Evolutionary conservation across 2,329 filamentous ascomycete genomes (phyloP).

Genomic region (Berkeleyomyces rouxiae): DNA sequence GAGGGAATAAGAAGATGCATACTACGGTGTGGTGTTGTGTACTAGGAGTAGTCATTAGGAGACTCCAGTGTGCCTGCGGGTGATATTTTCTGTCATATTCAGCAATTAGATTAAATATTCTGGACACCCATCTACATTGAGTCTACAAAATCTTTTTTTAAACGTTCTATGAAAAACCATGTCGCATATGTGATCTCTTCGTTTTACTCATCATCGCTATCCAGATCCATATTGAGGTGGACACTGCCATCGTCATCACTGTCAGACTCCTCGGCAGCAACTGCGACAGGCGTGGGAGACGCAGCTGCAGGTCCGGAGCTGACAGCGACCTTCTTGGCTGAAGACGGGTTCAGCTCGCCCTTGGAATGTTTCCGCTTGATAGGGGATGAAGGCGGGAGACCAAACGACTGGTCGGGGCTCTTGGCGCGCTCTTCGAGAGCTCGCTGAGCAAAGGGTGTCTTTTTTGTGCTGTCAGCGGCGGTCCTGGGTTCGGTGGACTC

Average conservation of each 20-base stretch:
- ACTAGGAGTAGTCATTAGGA: neutral
- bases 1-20: conserved; percentile 44
- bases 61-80: neutral
- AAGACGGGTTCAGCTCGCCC: conserved; percentile 19
- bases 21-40: neutral
- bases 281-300: conserved; percentile 15
- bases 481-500: conserved; percentile 13
- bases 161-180: neutral
- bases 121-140: neutral
- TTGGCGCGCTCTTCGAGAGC: conserved; percentile 5
- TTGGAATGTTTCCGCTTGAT: conserved; percentile 26
- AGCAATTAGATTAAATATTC: neutral
- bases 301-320: neutral
- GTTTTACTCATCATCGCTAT: conserved; percentile 29
- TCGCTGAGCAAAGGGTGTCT: conserved; percentile 5
- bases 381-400: conserved; percentile 16
- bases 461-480: neutral
- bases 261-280: conserved; percentile 20
- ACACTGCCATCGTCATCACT: conserved; percentile 37
- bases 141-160: neutral
- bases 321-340: conserved; percentile 21
- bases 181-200: neutral
- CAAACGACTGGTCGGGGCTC: conserved; percentile 6
- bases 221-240: conserved; percentile 42
- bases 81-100: neutral